Percentiles rank a stretch among this genome's conserved stretches.
Conservation (phyloP, 805 yeast species). For the Wickerhamiella qilinensis region DNA sequence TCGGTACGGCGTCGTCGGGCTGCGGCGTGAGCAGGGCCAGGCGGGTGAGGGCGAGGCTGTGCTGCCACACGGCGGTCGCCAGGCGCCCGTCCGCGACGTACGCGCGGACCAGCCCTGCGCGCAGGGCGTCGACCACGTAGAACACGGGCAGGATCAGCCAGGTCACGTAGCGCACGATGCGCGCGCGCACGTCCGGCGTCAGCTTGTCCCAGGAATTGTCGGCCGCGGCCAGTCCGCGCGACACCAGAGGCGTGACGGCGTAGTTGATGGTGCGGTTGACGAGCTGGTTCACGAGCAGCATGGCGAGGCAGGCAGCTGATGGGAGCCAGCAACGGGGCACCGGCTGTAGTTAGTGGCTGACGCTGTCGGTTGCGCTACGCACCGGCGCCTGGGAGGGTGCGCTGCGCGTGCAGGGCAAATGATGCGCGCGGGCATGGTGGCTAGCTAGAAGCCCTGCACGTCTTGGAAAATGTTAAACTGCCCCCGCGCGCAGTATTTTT, state of each 20-base stretch:
- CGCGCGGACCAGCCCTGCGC: constrained; percentile 2
- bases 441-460: too few relatives aligned
- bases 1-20: neutral
- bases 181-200: constrained; percentile 1
- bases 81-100: constrained; percentile 3
- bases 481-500: too few relatives aligned
- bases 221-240: neutral
- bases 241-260: constrained; percentile 4
- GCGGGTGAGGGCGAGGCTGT: constrained; percentile 1
- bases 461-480: too few relatives aligned
- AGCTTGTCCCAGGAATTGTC: constrained; percentile 3
- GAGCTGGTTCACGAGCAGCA: neutral
- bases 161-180: neutral
- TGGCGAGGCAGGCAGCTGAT: neutral
- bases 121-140: constrained; percentile 2
- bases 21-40: neutral
- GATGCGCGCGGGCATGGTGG: too few relatives aligned
- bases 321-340: neutral
- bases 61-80: constrained; percentile 2
- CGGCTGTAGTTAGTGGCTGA: too few relatives aligned
- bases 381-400: too few relatives aligned
- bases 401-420: too few relatives aligned
- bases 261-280: constrained; percentile 4
- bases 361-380: too few relatives aligned
- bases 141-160: neutral